These are phyloP conservation scores for Sphaerobolus stellatus DNA, from an alignment of 1,284 basidiomycete genomes.

Conservation along the genomic window DNA sequence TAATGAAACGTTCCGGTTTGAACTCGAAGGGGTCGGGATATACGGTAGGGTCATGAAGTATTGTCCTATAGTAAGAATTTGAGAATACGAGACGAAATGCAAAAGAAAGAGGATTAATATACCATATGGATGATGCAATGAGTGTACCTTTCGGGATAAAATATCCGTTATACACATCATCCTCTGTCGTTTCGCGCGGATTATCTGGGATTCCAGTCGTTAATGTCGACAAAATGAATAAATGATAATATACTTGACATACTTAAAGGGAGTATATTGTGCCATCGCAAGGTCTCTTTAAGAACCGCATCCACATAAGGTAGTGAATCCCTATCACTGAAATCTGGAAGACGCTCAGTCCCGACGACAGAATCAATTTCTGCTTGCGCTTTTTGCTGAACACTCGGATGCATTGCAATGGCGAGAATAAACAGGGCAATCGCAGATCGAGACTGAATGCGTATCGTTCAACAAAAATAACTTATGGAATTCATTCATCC, in stretches of 20 bases:
- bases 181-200: slow-evolving; percentile 28
- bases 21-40: slow-evolving; percentile 26
- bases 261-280: slow-evolving; percentile 24
- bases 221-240: slow-evolving; percentile 13
- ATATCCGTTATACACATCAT: slow-evolving; percentile 39
- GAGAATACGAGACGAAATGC: too few relatives aligned
- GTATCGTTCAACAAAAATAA: too few relatives aligned
- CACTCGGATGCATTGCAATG: slow-evolving; percentile 39
- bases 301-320: slow-evolving; percentile 41
- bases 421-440: slow-evolving; percentile 34
- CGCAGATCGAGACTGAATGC: too few relatives aligned
- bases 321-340: slow-evolving; percentile 33
- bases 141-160: slow-evolving; percentile 36
- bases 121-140: slow-evolving; percentile 34
- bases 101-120: not conserved
- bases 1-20: slow-evolving; percentile 24
- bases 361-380: slow-evolving; percentile 42
- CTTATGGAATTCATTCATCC: too few relatives aligned
- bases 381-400: slow-evolving; percentile 36
- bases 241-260: not conserved
- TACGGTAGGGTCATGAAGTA: slow-evolving; percentile 22
- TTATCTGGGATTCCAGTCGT: slow-evolving; percentile 20
- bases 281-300: slow-evolving; percentile 42
- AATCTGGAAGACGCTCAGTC: slow-evolving; percentile 34
- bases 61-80: slow-evolving; percentile 21